phyloP scores from a whole-genome alignment of 495 filamentous ascomycete species.

The Penicillium silybi region DNA sequence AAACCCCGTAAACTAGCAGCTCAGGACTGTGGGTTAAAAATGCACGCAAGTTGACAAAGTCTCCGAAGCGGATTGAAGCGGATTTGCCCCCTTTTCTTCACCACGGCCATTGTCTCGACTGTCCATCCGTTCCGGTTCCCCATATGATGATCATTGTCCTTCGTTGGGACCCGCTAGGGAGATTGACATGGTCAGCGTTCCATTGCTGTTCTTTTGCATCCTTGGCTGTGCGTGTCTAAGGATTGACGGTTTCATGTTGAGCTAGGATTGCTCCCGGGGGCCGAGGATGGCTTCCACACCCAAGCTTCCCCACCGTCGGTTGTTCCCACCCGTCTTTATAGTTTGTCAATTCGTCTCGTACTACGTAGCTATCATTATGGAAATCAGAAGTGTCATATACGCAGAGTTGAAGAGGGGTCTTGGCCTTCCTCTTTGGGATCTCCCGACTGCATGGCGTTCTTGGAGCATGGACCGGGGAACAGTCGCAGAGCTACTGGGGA shows the following conservation, averaged over 20 bases:
- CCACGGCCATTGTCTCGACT: neutral
- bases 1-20: too few species aligned
- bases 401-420: too few species aligned
- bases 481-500: neutral
- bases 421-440: too few species aligned
- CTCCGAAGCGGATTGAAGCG: neutral
- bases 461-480: too few species aligned
- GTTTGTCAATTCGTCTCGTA: too few species aligned
- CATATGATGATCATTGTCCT: neutral
- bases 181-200: neutral
- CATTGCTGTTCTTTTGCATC: neutral
- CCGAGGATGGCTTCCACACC: neutral
- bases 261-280: too few species aligned
- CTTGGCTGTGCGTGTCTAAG: neutral
- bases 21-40: too few species aligned
- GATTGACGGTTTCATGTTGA: neutral
- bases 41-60: neutral
- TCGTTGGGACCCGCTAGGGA: neutral
- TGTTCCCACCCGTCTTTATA: too few species aligned
- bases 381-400: too few species aligned
- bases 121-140: neutral
- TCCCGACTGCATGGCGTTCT: too few species aligned
- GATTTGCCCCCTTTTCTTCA: neutral
- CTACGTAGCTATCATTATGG: too few species aligned
- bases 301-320: too few species aligned